Base-by-base conservation (phyloP, 1,284 basidiomycete genomes). In the Amanita bisporigera region DNA sequence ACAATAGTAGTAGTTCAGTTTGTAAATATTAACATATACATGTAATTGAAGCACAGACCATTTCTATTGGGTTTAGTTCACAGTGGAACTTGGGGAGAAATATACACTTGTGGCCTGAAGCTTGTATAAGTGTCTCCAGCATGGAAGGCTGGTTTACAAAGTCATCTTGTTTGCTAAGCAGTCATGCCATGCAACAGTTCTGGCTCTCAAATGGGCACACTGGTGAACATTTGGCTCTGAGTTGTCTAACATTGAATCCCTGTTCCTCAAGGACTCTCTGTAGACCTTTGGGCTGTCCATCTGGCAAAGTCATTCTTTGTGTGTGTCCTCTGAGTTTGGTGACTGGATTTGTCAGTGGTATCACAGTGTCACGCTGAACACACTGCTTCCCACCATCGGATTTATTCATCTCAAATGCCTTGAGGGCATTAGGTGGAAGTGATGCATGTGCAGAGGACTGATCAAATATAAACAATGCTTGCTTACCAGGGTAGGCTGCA, bases 341-440 rank as follows among this genome's bases (percentile, higher is more conserved):
- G 3, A 15, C 11, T n/a, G 62, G 62, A n/a, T 64, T 64, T 36
- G 60, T 36, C 41, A 33, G 43, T 3, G 60, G 60, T 15, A 36
- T 62, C 14, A 49, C 14, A 0, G 43, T 62, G 26, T 62, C 43
- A n/a, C 7, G 40, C 17, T 49, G 43, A 21, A 47, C 19, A 26
- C 11, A 60, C 64, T 79, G 78, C 57, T 78, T 77, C 26, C 78
- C 75, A 36, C 79, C 77, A 67, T 78, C 65, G 0, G 64, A 70
- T 64, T 75, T 76, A 57, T 81, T 81, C 78, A 80, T 80, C 19
- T 79, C 72, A 38, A 76, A 78, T 17, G 76, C 79, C 43, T 72
- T 68, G 11, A 80, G 70, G 14, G 77, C 76, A 72, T 81, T 73
- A 11, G 70, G 69, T 21, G 74, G 70, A 10, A 75, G 67, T 11